These are phyloP conservation scores for Neurospora pannonica DNA, from an alignment of 495 filamentous ascomycete genomes.

Conservation along the genomic window DNA sequence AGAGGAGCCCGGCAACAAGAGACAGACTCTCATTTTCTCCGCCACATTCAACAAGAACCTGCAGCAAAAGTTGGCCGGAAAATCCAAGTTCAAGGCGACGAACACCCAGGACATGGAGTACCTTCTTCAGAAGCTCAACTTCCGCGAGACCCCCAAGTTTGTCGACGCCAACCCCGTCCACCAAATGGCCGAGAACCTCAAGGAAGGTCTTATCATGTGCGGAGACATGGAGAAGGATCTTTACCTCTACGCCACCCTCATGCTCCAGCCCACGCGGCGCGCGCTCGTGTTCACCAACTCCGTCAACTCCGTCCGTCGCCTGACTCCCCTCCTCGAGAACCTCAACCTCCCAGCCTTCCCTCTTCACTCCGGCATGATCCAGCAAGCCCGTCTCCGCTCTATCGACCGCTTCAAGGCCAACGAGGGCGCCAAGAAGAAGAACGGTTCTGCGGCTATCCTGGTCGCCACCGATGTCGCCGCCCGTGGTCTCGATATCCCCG, in stretches of 20 bases:
- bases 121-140: slow-evolving; percentile 81
- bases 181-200: slow-evolving; percentile 78
- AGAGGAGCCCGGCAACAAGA: slow-evolving; percentile 18
- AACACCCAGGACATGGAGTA: slow-evolving; percentile 78
- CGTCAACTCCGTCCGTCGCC: slow-evolving; percentile 80
- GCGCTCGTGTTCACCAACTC: slow-evolving; percentile 92
- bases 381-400: slow-evolving; percentile 90
- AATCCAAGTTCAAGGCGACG: slow-evolving; percentile 57
- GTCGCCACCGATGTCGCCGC: slow-evolving; percentile 94
- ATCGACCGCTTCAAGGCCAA: slow-evolving; percentile 79
- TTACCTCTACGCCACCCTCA: slow-evolving; percentile 79
- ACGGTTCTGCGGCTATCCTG: slow-evolving; percentile 53
- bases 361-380: slow-evolving; percentile 88
- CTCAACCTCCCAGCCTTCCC: slow-evolving; percentile 68
- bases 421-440: slow-evolving; percentile 22
- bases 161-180: slow-evolving; percentile 80
- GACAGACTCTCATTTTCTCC: slow-evolving; percentile 93
- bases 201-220: slow-evolving; percentile 87
- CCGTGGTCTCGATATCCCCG: slow-evolving; percentile 88
- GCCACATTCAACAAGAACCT: slow-evolving; percentile 87
- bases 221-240: slow-evolving; percentile 92
- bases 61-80: slow-evolving; percentile 81
- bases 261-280: slow-evolving; percentile 69
- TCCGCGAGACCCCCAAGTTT: slow-evolving; percentile 75
- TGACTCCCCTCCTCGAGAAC: slow-evolving; percentile 75